Evolutionary conservation across 2,329 filamentous ascomycete genomes (phyloP).

Genomic region (Scleromitrula shiraiana): DNA sequence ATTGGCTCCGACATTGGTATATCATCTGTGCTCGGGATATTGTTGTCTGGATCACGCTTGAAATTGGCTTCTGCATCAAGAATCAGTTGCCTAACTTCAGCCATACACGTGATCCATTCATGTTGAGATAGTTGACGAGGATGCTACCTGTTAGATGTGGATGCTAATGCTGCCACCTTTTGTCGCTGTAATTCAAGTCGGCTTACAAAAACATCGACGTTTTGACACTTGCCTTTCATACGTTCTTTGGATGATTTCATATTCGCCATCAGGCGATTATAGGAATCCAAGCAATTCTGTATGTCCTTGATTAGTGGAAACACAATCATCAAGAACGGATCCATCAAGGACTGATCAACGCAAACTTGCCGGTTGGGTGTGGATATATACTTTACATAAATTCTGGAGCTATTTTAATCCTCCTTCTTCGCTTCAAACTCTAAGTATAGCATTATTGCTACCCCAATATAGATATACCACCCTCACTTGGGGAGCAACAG

Average conservation of each 20-base stretch:
- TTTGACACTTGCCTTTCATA: neutral
- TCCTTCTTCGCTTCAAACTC: slow-evolving; percentile 27
- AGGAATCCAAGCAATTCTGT: slow-evolving; percentile 11
- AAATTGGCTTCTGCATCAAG: neutral
- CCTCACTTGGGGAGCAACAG: neutral
- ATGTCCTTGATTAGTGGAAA: too few species aligned
- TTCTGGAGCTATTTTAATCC: slow-evolving; percentile 24
- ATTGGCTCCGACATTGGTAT: slow-evolving; percentile 19
- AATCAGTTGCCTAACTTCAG: neutral
- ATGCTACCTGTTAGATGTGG: neutral
- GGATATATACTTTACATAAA: slow-evolving; percentile 20
- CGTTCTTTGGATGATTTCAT: slow-evolving; percentile 15
- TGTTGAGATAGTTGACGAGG: neutral
- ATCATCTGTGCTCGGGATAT: too few species aligned
- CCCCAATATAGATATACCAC: slow-evolving; percentile 29
- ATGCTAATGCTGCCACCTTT: neutral
- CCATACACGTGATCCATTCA: neutral
- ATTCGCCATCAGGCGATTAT: slow-evolving; percentile 12
- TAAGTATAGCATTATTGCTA: slow-evolving; percentile 30
- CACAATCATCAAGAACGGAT: too few species aligned
- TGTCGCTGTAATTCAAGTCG: neutral
- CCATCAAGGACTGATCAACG: too few species aligned
- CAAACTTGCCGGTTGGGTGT: slow-evolving; percentile 19
- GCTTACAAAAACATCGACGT: neutral
- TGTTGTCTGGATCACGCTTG: slow-evolving; percentile 7